Conservation (phyloP, 768 basidiomycete species). For the Mycena sanguinolenta region DNA sequence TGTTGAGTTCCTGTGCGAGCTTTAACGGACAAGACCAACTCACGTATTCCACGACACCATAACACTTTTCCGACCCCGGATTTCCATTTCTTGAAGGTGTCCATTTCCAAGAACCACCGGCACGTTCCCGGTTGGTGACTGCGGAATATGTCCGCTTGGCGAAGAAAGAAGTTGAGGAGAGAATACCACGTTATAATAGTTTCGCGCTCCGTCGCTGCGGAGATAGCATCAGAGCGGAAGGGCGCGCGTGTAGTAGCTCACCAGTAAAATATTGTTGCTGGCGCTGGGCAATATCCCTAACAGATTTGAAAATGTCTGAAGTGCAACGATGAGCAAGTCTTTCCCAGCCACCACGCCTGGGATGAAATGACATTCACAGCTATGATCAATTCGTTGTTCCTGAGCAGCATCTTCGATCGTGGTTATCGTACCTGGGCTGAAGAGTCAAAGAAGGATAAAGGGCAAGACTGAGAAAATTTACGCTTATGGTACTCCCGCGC, state of each 20-base stretch:
- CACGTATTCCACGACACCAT: conserved; percentile 20
- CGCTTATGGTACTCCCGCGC: background rate
- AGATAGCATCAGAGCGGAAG: background rate
- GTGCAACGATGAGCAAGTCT: background rate
- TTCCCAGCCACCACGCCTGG: too few relatives aligned
- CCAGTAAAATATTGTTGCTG: background rate
- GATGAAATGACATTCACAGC: background rate
- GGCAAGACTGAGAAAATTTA: too few relatives aligned
- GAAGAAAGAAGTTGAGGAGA: conserved; percentile 13
- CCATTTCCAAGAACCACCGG: conserved; percentile 3
- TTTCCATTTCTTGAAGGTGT: conserved; percentile 4
- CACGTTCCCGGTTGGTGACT: conserved; percentile 13
- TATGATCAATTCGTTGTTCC: too few relatives aligned
- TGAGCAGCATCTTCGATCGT: too few relatives aligned
- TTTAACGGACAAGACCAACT: background rate
- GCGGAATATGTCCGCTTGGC: conserved; percentile 10
- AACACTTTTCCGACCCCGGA: background rate
- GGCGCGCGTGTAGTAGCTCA: background rate
- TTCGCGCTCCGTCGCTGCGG: background rate
- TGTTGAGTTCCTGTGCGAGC: too few relatives aligned
- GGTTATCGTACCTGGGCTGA: too few relatives aligned
- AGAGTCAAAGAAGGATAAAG: too few relatives aligned
- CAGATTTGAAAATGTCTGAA: background rate
- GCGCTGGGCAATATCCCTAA: background rate
- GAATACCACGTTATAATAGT: conserved; percentile 10